These are phyloP conservation scores for Amphichorda felina DNA, from an alignment of 2,329 filamentous ascomycete genomes.

Conservation along the genomic window DNA sequence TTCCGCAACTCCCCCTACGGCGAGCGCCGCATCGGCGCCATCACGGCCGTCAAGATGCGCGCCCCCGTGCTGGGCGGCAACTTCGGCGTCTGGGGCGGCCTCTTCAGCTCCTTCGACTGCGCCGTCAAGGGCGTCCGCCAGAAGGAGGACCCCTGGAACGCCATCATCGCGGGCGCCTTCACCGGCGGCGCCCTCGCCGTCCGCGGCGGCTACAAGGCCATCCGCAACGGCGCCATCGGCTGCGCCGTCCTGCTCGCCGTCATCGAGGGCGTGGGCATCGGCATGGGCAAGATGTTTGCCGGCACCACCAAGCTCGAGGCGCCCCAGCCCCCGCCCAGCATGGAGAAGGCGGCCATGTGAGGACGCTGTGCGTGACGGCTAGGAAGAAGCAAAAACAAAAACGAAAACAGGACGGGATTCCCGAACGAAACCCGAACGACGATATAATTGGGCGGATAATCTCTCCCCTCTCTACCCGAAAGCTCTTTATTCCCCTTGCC, in stretches of 20 bases:
- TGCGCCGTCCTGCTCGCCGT: constrained; percentile 90
- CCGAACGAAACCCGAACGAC: too few species aligned
- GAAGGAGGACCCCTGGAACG: constrained; percentile 98
- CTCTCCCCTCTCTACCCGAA: neutral
- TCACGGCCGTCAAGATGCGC: constrained; percentile 95
- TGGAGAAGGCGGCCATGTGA: constrained; percentile 2
- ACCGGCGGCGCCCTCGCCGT: constrained; percentile 88
- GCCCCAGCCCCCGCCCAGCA: constrained; percentile 3
- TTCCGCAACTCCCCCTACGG: constrained; percentile 84
- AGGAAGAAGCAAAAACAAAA: too few species aligned
- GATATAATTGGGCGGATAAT: neutral
- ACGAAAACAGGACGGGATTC: too few species aligned
- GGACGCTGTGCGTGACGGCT: too few species aligned
- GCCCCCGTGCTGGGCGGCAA: constrained; percentile 94
- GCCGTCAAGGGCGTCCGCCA: constrained; percentile 85
- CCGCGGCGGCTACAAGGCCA: constrained; percentile 81
- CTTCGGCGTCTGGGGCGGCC: constrained; percentile 94
- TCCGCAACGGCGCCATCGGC: constrained; percentile 90
- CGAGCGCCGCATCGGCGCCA: constrained; percentile 86
- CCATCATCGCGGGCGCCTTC: constrained; percentile 95
- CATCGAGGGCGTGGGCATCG: constrained; percentile 95
- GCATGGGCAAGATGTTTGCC: constrained; percentile 88
- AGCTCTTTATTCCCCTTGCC: neutral
- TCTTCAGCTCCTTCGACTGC: constrained; percentile 95
- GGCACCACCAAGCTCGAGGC: constrained; percentile 78